These are phyloP conservation scores for Suillus placidus DNA, from an alignment of 768 basidiomycete genomes.

Conservation along the genomic window DNA sequence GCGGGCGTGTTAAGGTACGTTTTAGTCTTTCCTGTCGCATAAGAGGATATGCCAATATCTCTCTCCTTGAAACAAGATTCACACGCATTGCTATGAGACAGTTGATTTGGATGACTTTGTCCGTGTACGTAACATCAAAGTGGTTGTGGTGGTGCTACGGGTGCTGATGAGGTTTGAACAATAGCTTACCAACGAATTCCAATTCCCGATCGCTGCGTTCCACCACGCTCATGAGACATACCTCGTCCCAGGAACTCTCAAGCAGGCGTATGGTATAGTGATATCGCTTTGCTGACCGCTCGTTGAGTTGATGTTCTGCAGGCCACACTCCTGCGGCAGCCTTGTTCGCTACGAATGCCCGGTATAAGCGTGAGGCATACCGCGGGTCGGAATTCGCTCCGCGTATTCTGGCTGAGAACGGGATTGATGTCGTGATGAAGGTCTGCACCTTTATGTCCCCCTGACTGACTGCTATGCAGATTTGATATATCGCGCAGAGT, in stretches of 20 bases:
- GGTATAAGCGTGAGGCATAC: conserved; percentile 66
- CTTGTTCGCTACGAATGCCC: conserved; percentile 77
- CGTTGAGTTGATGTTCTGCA: conserved; percentile 17
- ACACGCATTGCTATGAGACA: conserved; percentile 51
- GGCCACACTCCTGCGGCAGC: conserved; percentile 71
- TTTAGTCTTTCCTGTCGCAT: neutral
- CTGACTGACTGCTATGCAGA: neutral
- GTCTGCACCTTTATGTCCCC: conserved; percentile 36
- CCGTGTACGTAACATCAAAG: conserved; percentile 46
- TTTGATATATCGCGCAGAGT: conserved; percentile 37
- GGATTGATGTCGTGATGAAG: conserved; percentile 65
- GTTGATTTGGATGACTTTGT: conserved; percentile 73
- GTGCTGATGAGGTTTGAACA: conserved; percentile 2
- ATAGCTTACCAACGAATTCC: conserved; percentile 89
- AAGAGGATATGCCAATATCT: neutral
- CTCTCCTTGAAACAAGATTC: conserved; percentile 21
- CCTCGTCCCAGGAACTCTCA: conserved; percentile 82
- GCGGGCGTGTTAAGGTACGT: conserved; percentile 78
- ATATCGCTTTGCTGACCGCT: neutral
- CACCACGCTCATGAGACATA: conserved; percentile 92
- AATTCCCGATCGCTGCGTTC: conserved; percentile 79
- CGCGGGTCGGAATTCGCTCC: conserved; percentile 67
- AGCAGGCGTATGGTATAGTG: conserved; percentile 56
- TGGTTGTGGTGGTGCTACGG: neutral
- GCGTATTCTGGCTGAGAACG: conserved; percentile 58